Evolutionary conservation across 352 stramenopile genomes (phyloP).

Genomic region (Thalassiosira ordinaria): DNA sequence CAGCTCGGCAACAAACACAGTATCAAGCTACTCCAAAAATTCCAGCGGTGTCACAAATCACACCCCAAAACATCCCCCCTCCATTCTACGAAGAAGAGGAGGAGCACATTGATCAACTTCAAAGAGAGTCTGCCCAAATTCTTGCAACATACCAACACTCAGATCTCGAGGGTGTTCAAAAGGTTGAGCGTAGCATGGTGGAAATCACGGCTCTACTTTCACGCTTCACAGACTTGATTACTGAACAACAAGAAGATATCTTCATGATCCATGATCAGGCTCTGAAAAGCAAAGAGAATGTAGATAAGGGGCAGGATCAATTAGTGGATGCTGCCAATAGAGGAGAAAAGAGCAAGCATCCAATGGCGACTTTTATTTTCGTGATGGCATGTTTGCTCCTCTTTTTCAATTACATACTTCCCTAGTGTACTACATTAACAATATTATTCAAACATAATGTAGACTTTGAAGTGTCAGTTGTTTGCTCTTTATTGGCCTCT

Average conservation of each 20-base stretch:
- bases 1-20: constrained; percentile 20
- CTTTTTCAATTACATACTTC: constrained; percentile 76
- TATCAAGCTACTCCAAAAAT: constrained; percentile 34
- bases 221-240: constrained; percentile 78
- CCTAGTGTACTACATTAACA: too few relatives aligned
- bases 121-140: constrained; percentile 68
- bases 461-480: too few relatives aligned
- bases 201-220: constrained; percentile 79
- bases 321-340: constrained; percentile 74
- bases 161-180: constrained; percentile 77
- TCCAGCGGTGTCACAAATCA: background rate
- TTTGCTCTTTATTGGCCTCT: too few relatives aligned
- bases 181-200: constrained; percentile 77
- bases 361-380: constrained; percentile 77
- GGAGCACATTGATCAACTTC: constrained; percentile 44
- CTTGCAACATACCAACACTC: constrained; percentile 62
- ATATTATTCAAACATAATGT: too few relatives aligned
- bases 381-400: constrained; percentile 64
- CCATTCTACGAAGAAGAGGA: constrained; percentile 34
- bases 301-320: constrained; percentile 78
- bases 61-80: constrained; percentile 5
- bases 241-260: constrained; percentile 79
- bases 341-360: constrained; percentile 72
- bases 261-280: constrained; percentile 72
- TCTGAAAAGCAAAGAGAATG: constrained; percentile 75